These are phyloP conservation scores for Aspergillus bombycis DNA, from an alignment of 2,329 filamentous ascomycete species.

Conservation along the genomic window DNA sequence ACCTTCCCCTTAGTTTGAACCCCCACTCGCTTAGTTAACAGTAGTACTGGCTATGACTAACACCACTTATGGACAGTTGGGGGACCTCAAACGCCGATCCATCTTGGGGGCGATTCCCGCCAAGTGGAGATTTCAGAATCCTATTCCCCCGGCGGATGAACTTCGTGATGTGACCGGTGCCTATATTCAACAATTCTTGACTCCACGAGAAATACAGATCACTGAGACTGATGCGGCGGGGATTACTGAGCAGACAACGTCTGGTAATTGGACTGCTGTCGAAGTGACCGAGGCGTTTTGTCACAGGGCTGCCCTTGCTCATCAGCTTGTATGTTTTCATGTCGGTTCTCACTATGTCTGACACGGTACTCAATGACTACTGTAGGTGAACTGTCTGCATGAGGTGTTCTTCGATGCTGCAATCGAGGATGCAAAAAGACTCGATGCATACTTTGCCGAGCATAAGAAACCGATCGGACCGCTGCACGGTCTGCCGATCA, in stretches of 20 bases:
- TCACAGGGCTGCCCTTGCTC: slow-evolving; percentile 59
- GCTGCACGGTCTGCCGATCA: slow-evolving; percentile 65
- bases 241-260: slow-evolving; percentile 58
- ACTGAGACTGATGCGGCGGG: slow-evolving; percentile 63
- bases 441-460: slow-evolving; percentile 52
- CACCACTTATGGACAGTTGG: slow-evolving; percentile 53
- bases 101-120: slow-evolving; percentile 59
- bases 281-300: slow-evolving; percentile 61
- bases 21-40: background rate
- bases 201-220: slow-evolving; percentile 59
- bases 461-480: slow-evolving; percentile 56
- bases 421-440: slow-evolving; percentile 49
- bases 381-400: slow-evolving; percentile 52
- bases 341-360: background rate
- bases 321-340: slow-evolving; percentile 54
- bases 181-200: slow-evolving; percentile 61
- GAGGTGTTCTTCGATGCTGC: slow-evolving; percentile 60
- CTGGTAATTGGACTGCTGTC: slow-evolving; percentile 60
- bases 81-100: slow-evolving; percentile 57
- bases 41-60: slow-evolving; percentile 21
- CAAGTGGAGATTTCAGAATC: slow-evolving; percentile 56
- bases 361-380: background rate
- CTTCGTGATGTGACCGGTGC: slow-evolving; percentile 60
- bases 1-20: background rate
- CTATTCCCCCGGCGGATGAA: slow-evolving; percentile 53